Evolutionary conservation across 441 rosid genomes (phyloP).

Genomic region (Hura crepitans): DNA sequence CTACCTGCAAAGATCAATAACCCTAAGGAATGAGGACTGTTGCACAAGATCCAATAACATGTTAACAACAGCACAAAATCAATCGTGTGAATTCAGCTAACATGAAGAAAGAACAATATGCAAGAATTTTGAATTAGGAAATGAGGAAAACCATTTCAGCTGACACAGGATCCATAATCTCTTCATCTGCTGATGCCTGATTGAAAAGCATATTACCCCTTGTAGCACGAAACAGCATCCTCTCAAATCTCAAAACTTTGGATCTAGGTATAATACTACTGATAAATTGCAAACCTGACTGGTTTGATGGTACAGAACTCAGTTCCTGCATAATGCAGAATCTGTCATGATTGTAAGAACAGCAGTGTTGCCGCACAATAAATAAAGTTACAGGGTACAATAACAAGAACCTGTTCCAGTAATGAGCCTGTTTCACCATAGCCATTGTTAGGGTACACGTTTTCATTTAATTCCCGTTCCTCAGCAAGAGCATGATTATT

Average conservation of each 20-base stretch:
- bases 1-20: conserved; percentile 56
- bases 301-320: conserved; percentile 53
- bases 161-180: conserved; percentile 79
- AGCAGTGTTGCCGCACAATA: conserved; percentile 15
- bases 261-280: conserved; percentile 82
- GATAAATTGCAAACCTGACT: conserved; percentile 83
- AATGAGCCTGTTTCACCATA: conserved; percentile 57
- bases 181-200: conserved; percentile 85
- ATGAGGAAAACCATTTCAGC: conserved; percentile 66
- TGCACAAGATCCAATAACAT: conserved; percentile 13
- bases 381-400: conserved; percentile 23
- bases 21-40: conserved; percentile 10
- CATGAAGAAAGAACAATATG: not conserved
- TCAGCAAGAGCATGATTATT: conserved; percentile 55
- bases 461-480: conserved; percentile 81
- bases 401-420: conserved; percentile 70
- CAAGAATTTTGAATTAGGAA: no score
- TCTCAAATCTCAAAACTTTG: conserved; percentile 75
- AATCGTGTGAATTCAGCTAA: not conserved
- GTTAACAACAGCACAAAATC: conserved; percentile 6
- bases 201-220: conserved; percentile 98
- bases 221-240: conserved; percentile 94
- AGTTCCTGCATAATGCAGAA: conserved; percentile 56
- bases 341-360: conserved; percentile 22
- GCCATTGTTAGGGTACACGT: conserved; percentile 46